Percentiles rank a stretch among this genome's conserved stretches.
These are phyloP conservation scores for Trametes pubescens DNA, from an alignment of 1,284 basidiomycete genomes.

Conservation along the genomic window DNA sequence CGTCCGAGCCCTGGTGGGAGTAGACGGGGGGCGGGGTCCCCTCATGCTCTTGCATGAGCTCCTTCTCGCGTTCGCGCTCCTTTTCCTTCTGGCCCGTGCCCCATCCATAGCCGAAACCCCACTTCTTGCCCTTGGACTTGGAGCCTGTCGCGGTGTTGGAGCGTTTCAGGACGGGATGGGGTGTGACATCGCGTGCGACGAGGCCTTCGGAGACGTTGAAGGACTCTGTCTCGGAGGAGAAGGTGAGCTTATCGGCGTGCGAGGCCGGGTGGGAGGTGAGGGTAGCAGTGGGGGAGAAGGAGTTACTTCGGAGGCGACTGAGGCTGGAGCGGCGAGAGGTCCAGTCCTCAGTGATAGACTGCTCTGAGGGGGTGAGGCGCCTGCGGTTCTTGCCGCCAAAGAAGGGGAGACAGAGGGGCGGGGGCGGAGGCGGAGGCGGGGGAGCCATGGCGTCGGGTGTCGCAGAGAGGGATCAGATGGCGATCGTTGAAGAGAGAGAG, in stretches of 20 bases:
- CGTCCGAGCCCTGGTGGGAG: conserved; percentile 37
- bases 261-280: conserved; percentile 43
- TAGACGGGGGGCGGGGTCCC: conserved; percentile 49
- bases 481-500: conserved; percentile 15
- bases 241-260: conserved; percentile 47
- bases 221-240: conserved; percentile 47
- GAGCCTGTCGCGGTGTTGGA: conserved; percentile 37
- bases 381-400: conserved; percentile 39
- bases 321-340: conserved; percentile 41
- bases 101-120: conserved; percentile 67
- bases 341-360: conserved; percentile 37
- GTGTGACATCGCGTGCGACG: conserved; percentile 42
- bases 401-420: conserved; percentile 41
- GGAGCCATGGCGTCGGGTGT: conserved; percentile 43
- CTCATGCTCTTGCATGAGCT: conserved; percentile 43
- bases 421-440: conserved; percentile 40
- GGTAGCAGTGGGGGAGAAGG: conserved; percentile 50
- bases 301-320: conserved; percentile 40
- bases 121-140: conserved; percentile 45
- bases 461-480: conserved; percentile 34
- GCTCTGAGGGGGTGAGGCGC: conserved; percentile 41
- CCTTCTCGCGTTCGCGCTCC: conserved; percentile 47
- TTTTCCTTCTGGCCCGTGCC: conserved; percentile 68
- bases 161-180: conserved; percentile 32
- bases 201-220: conserved; percentile 41